A percentile compares a stretch with the other conserved stretches of the same genome.
phyloP scores from a whole-genome alignment of 306 rosid genomes.

The Acacia crassicarpa region DNA sequence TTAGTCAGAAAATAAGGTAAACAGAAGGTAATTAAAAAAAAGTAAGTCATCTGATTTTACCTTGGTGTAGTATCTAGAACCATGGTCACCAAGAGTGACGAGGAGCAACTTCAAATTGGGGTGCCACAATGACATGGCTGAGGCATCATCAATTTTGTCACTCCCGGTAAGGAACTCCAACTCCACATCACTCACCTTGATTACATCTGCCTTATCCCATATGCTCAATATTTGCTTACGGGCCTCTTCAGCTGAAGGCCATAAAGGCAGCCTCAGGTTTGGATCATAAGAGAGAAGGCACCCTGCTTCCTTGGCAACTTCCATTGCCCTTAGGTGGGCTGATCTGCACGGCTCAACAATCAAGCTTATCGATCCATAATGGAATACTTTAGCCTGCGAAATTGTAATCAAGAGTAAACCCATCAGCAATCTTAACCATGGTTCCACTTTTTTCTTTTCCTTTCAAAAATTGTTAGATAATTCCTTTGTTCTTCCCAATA shows the following conservation, averaged over 20 bases:
- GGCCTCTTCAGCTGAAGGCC: conserved; percentile 82
- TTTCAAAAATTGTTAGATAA: no score
- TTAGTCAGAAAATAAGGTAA: background rate
- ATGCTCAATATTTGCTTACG: conserved; percentile 83
- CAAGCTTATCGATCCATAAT: conserved; percentile 94
- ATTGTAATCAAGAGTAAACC: background rate
- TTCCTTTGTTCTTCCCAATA: background rate
- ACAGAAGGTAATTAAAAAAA: no score
- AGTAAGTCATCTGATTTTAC: conserved; percentile 29
- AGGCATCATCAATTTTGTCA: conserved; percentile 68
- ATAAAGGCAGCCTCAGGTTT: conserved; percentile 71
- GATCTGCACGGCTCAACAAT: conserved; percentile 98
- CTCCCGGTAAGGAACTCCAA: conserved; percentile 79
- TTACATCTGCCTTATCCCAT: conserved; percentile 86
- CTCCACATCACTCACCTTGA: conserved; percentile 90
- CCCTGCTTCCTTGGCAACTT: conserved; percentile 87
- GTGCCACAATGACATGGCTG: conserved; percentile 82
- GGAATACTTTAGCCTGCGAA: conserved; percentile 77
- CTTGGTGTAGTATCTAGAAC: conserved; percentile 93
- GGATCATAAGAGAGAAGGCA: conserved; percentile 88
- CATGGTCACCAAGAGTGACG: conserved; percentile 88
- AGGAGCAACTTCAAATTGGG: conserved; percentile 84
- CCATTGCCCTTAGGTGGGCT: conserved; percentile 89
- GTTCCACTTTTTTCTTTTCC: background rate
- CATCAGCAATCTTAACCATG: background rate